These are phyloP conservation scores for Aspergillus sp. DNA, from an alignment of 2,329 filamentous ascomycete genomes.

Conservation along the genomic window DNA sequence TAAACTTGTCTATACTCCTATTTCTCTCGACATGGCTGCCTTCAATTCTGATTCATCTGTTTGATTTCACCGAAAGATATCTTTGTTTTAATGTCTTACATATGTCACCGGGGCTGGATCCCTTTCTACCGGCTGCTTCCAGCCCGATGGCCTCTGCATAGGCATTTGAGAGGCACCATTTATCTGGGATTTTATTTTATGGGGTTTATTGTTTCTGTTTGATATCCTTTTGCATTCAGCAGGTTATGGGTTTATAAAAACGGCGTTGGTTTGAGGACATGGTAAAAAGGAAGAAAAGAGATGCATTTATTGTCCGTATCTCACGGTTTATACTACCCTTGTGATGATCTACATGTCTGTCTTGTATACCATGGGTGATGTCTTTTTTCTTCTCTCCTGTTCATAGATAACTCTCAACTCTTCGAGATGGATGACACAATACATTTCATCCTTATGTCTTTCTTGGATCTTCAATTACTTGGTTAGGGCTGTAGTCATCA, in stretches of 20 bases:
- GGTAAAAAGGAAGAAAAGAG: too few relatives aligned
- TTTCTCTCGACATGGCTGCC: constrained; percentile 7
- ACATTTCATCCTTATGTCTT: background rate
- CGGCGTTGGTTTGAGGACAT: too few relatives aligned
- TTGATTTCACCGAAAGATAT: constrained; percentile 7
- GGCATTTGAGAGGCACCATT: constrained; percentile 16
- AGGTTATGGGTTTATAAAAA: constrained; percentile 2
- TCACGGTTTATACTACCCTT: background rate
- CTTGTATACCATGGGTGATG: constrained; percentile 11
- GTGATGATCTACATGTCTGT: constrained; percentile 8
- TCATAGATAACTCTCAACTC: constrained; percentile 23
- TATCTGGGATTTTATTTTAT: constrained; percentile 6
- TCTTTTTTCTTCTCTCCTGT: constrained; percentile 4
- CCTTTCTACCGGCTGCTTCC: constrained; percentile 21
- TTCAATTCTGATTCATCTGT: constrained; percentile 4
- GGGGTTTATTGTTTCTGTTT: constrained; percentile 4
- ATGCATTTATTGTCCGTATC: background rate
- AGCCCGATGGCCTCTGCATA: constrained; percentile 17
- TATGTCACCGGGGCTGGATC: constrained; percentile 27
- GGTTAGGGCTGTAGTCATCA: too few relatives aligned
- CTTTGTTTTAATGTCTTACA: constrained; percentile 16
- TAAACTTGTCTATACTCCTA: constrained; percentile 9
- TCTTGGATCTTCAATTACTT: too few relatives aligned
- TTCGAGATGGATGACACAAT: constrained; percentile 5
- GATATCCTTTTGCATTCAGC: constrained; percentile 14